phyloP scores from a whole-genome alignment of 345 rosid species.

The Populus davidiana region DNA sequence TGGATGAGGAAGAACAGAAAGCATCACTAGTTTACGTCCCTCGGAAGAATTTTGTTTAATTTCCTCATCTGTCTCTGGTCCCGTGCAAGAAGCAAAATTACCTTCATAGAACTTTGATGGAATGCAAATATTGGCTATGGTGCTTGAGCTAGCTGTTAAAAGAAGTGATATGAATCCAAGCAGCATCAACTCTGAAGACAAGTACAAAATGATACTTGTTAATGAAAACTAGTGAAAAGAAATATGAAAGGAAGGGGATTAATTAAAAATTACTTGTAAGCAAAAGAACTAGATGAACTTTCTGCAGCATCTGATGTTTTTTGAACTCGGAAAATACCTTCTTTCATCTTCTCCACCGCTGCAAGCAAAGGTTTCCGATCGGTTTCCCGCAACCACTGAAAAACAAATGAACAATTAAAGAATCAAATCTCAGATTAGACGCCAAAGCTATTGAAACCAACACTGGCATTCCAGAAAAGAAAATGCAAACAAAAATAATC shows the following conservation, averaged over 20 bases:
- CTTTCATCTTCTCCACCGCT: slow-evolving; percentile 94
- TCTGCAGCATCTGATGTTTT: neutral
- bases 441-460: neutral
- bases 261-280: neutral
- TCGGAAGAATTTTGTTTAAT: slow-evolving; percentile 42
- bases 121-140: slow-evolving; percentile 79
- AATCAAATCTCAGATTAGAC: neutral
- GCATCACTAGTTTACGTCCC: slow-evolving; percentile 48
- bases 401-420: slow-evolving; percentile 19
- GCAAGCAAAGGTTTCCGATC: slow-evolving; percentile 76
- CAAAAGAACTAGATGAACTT: neutral
- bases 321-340: neutral
- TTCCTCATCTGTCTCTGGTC: slow-evolving; percentile 52
- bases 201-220: slow-evolving; percentile 15
- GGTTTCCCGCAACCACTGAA: slow-evolving; percentile 78
- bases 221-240: slow-evolving; percentile 9
- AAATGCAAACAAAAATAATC: neutral
- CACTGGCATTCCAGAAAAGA: neutral
- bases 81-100: slow-evolving; percentile 74
- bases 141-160: slow-evolving; percentile 75
- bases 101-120: slow-evolving; percentile 76
- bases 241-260: neutral
- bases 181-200: slow-evolving; percentile 81
- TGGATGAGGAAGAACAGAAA: slow-evolving; percentile 30
- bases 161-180: slow-evolving; percentile 97